A percentile compares a stretch with the other conserved stretches of the same genome.
Evolutionary conservation across 768 basidiomycete genomes (phyloP).

Genomic region (Tephrocybe sp.): DNA sequence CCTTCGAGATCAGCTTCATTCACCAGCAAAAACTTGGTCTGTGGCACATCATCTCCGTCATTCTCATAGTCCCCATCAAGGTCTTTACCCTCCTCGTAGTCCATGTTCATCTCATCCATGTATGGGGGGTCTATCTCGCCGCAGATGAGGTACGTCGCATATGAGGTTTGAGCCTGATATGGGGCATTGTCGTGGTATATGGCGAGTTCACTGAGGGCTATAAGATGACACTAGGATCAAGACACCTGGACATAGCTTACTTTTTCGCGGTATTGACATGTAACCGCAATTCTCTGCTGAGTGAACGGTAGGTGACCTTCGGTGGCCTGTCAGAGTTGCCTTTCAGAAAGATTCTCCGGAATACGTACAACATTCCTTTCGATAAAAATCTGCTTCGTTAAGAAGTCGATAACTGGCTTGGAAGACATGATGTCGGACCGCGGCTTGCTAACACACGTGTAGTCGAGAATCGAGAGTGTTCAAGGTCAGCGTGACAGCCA

Average conservation of each 20-base stretch:
- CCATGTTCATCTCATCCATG: conserved; percentile 37
- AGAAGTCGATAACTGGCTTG: conserved; percentile 40
- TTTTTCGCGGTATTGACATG: conserved; percentile 81
- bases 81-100: conserved; percentile 32
- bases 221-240: background rate
- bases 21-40: conserved; percentile 54
- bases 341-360: background rate
- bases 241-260: conserved; percentile 38
- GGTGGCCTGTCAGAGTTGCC: background rate
- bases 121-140: conserved; percentile 43
- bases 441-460: background rate
- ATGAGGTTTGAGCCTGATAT: conserved; percentile 37
- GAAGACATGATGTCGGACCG: conserved; percentile 34
- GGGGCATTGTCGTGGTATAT: conserved; percentile 49
- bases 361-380: conserved; percentile 45
- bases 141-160: conserved; percentile 71
- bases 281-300: conserved; percentile 67
- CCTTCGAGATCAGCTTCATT: conserved; percentile 65
- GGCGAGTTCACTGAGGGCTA: conserved; percentile 54
- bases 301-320: conserved; percentile 79
- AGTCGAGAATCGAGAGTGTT: background rate
- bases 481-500: background rate
- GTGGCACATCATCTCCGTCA: conserved; percentile 42
- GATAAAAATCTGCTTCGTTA: conserved; percentile 50
- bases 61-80: conserved; percentile 31